phyloP scores from a whole-genome alignment of 1,284 basidiomycete species.

The Cryptococcus sp. region DNA sequence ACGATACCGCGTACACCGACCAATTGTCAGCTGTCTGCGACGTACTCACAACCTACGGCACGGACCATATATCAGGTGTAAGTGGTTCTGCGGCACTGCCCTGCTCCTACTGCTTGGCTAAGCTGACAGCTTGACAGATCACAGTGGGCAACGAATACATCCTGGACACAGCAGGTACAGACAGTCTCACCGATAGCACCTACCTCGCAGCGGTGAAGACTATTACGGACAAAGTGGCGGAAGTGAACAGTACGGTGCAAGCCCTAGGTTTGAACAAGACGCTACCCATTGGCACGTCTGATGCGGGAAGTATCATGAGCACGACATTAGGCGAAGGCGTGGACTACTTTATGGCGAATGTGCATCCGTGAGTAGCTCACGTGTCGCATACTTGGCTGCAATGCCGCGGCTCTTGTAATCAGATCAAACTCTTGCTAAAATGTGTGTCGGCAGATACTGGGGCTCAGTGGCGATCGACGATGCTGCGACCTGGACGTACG shows the following conservation, averaged over 20 bases:
- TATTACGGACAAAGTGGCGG: constrained; percentile 67
- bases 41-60: constrained; percentile 72
- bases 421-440: neutral
- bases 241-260: constrained; percentile 61
- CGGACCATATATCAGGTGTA: constrained; percentile 73
- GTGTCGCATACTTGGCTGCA: neutral
- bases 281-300: constrained; percentile 80
- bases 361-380: constrained; percentile 66
- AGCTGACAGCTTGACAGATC: constrained; percentile 25
- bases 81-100: constrained; percentile 51
- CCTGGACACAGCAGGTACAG: constrained; percentile 55
- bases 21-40: constrained; percentile 68
- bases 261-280: constrained; percentile 55
- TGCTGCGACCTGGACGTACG: constrained; percentile 68
- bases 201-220: constrained; percentile 50
- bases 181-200: constrained; percentile 31
- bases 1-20: constrained; percentile 66
- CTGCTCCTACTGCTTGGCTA: neutral
- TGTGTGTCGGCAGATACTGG: constrained; percentile 49
- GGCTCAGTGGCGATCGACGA: constrained; percentile 67
- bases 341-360: constrained; percentile 67
- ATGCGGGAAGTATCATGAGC: constrained; percentile 87
- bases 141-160: constrained; percentile 69
- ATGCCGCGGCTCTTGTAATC: neutral
- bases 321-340: constrained; percentile 65